Percentiles rank a stretch among this genome's conserved stretches.
These are phyloP conservation scores for Plasmodium adleri DNA, from an alignment of 169 alveolate genomes.

Conservation along the genomic window DNA sequence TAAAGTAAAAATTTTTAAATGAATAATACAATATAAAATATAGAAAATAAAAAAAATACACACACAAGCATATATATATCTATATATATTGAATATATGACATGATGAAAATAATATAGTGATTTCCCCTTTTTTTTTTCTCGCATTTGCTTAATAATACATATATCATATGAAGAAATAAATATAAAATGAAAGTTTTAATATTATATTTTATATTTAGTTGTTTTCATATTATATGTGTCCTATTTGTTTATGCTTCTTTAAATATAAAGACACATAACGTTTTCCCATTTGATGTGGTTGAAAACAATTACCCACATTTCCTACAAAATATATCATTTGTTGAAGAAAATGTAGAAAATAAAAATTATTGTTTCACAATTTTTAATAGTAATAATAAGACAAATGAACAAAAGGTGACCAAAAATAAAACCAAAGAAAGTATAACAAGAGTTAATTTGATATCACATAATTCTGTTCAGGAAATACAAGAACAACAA, in stretches of 20 bases:
- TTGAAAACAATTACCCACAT: slow-evolving; percentile 4
- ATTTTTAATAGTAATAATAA: neutral
- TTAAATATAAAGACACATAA: slow-evolving; percentile 5
- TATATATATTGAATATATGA: too few species aligned
- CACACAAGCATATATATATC: too few species aligned
- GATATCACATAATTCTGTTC: neutral
- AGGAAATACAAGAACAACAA: neutral
- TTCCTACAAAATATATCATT: slow-evolving; percentile 1
- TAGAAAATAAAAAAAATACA: too few species aligned
- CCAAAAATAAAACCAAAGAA: neutral
- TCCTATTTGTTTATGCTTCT: slow-evolving; percentile 15
- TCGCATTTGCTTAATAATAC: neutral
- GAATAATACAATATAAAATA: too few species aligned
- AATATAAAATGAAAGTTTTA: slow-evolving; percentile 29
- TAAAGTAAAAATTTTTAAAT: too few species aligned
- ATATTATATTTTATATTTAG: slow-evolving; percentile 9
- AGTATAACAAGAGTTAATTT: too few species aligned
- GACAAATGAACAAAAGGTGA: neutral
- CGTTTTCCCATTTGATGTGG: slow-evolving; percentile 15
- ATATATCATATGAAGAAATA: neutral
- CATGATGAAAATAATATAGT: slow-evolving; percentile 3
- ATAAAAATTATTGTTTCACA: neutral
- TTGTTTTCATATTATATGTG: slow-evolving; percentile 10
- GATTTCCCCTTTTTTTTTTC: neutral
- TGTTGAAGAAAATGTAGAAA: slow-evolving; percentile 15